Evolutionary conservation across 2,329 filamentous ascomycete species (phyloP).

Genomic region (Polytolypa hystricis): DNA sequence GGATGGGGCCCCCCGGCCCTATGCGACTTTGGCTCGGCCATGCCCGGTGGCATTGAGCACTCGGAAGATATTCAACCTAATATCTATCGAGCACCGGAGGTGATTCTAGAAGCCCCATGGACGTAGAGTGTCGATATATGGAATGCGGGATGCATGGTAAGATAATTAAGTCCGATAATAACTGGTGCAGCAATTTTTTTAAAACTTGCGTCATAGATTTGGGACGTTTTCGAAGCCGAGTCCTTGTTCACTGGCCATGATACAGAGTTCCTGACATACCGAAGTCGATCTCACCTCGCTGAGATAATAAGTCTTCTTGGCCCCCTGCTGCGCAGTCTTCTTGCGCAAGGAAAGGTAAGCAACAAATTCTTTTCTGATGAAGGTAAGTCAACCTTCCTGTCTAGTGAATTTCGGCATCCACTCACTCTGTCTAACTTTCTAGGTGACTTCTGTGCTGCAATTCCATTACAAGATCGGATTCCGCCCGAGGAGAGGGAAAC

Average conservation of each 20-base stretch:
- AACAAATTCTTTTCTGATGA: conserved; percentile 31
- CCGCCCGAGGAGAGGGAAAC: conserved; percentile 30
- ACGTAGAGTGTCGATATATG: conserved; percentile 41
- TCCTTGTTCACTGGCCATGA: conserved; percentile 36
- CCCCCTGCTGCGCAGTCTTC: conserved; percentile 27
- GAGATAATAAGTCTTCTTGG: conserved; percentile 40
- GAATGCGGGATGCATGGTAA: conserved; percentile 42
- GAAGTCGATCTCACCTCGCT: conserved; percentile 37
- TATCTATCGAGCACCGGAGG: conserved; percentile 32
- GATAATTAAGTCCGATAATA: conserved; percentile 11
- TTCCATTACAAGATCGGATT: conserved; percentile 13
- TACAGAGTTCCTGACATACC: conserved; percentile 28
- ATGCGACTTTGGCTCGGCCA: conserved; percentile 42
- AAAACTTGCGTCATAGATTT: conserved; percentile 27
- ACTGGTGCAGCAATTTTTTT: conserved; percentile 6
- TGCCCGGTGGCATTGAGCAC: conserved; percentile 26
- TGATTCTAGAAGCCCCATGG: conserved; percentile 39
- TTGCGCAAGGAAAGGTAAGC: conserved; percentile 21
- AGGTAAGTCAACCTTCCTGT: conserved; percentile 17
- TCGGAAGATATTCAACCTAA: conserved; percentile 16
- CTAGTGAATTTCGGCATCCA: neutral
- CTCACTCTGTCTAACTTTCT: conserved; percentile 8
- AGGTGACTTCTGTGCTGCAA: conserved; percentile 19
- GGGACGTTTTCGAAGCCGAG: conserved; percentile 39
- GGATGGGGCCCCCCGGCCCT: conserved; percentile 28